phyloP scores from a whole-genome alignment of 495 filamentous ascomycete genomes.

The Hypoxylon cercidicola region DNA sequence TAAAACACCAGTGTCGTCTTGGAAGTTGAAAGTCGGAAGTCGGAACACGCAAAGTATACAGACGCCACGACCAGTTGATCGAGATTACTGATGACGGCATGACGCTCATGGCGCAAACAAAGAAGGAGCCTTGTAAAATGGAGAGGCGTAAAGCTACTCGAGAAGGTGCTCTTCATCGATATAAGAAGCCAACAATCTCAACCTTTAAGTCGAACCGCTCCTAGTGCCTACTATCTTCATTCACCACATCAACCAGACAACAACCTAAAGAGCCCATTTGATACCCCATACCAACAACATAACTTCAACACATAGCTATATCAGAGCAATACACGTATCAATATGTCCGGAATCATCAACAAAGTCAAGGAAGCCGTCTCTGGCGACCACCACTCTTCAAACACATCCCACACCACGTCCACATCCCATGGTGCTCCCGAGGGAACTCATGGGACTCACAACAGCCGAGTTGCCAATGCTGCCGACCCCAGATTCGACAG shows the following conservation, averaged over 20 bases:
- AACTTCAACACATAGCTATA: background rate
- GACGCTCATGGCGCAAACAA: slow-evolving; percentile 27
- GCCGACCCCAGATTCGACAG: slow-evolving; percentile 62
- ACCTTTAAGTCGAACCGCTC: background rate
- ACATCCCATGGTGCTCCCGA: slow-evolving; percentile 45
- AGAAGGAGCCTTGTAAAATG: slow-evolving; percentile 12
- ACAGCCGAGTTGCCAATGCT: slow-evolving; percentile 55
- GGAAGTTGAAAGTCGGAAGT: slow-evolving; percentile 23
- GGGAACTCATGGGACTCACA: slow-evolving; percentile 57
- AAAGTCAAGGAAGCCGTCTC: slow-evolving; percentile 78
- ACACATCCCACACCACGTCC: slow-evolving; percentile 30
- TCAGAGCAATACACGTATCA: slow-evolving; percentile 38
- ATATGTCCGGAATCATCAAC: slow-evolving; percentile 74
- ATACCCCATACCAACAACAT: slow-evolving; percentile 10
- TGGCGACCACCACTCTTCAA: slow-evolving; percentile 50
- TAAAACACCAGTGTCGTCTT: slow-evolving; percentile 5
- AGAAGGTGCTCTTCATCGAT: slow-evolving; percentile 12
- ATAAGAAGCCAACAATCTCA: slow-evolving; percentile 24
- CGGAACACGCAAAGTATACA: background rate
- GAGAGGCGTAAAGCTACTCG: slow-evolving; percentile 5
- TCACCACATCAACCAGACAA: slow-evolving; percentile 13
- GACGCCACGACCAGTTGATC: slow-evolving; percentile 27
- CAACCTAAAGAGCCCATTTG: slow-evolving; percentile 18
- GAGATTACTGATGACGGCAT: slow-evolving; percentile 40
- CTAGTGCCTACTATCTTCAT: background rate